Evolutionary conservation across 441 rosid species (phyloP), one percentile per base, ranked within the genome.

Genomic region (Gossypium trilobum): DNA sequence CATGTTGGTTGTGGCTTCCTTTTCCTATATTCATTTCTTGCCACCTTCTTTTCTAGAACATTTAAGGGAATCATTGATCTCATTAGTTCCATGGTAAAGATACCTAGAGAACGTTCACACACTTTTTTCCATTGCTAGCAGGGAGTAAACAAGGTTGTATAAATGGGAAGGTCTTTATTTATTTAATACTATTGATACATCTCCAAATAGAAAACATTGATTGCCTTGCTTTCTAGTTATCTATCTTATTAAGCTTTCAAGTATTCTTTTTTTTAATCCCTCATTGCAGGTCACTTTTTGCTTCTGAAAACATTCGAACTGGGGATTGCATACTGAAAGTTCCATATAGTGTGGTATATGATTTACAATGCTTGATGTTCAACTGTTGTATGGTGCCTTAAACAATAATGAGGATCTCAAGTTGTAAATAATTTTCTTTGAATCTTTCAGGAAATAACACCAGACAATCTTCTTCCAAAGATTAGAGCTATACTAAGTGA

Each of bases 281-380:
- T 68, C 39, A 46, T 68, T 73, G 75, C 85, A 92, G 95, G 84
- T 80, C 92, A 4, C 71, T 91, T 64, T 83, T 87, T 82, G 91
- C 96, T 73, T 83, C 91, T 33, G 68, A 78, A 75, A 57, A 57
- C 42, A 87, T 93, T 73, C 74, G 64, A 65, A 67, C 82, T 2
- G 97, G 98, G 61, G 97, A 86, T 55, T 86, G 90, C 81, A 75
- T 91, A 10, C 72, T 89, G 85, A 80, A 77, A 82, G 90, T 93
- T 75, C 98, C 98, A 31, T 88, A 81, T 55, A 42, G 60, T 7
- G 86, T 48, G 85, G 97, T 93, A 81, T 14, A 71, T 54, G 50
- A 59, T 44, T 16, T 23, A 42, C n/a, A 9, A 8, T 29, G 46
- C 20, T 25, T 8, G 58, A 27, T 57, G 7, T 31, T 59, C 16